Evolutionary conservation across 306 rosid species (phyloP), one percentile per base, ranked within the genome.

Genomic region (Vigna hirtella): DNA sequence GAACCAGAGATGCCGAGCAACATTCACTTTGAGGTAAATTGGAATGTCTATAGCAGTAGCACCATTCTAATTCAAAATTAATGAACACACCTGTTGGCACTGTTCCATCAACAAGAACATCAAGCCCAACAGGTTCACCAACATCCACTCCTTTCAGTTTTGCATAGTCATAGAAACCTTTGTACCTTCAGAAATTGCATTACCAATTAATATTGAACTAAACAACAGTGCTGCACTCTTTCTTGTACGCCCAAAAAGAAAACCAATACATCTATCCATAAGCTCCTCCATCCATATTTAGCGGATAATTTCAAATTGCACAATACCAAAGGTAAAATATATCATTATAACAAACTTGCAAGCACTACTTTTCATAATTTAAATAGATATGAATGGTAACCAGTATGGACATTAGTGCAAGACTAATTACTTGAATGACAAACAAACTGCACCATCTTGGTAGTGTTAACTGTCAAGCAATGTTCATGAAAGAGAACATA

Each of bases 21-120:
- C 12, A 64, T 51, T 59, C 63, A 75, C 52, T 73, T 12, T 32
- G 48, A 58, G 38, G 50, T 66, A 65, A 76, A 66, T 58, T 58
- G 56, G 16, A 43, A 76, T 32, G 28, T 49, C 66, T 42, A 63
- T 13, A 12, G 34, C 34, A 30, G 67, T 12, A 45, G 68, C 49
- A 76, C 12, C 42, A 30, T 57, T 48, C 58, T 57, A 49, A 81
- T 59, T 77, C 26, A 47, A 53, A 81, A 51, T 57, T 34, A 58
- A 71, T 62, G 11, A 79, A 47, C 78, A 11, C 68, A 93, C 99
- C 98, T 86, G 97, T 89, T 1, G 98, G 99, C 68, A 95, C 99
- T 13, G 86, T 88, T 85, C 99, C 99, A 78, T 95, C 98, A 78
- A 95, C 81, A 76, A 95, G 72, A 82, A 95, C 83, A 71, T 95